These are phyloP conservation scores for Chlamydomonas reinhardtii DNA, from an alignment of 163 green algal species.

Conservation along the genomic window DNA sequence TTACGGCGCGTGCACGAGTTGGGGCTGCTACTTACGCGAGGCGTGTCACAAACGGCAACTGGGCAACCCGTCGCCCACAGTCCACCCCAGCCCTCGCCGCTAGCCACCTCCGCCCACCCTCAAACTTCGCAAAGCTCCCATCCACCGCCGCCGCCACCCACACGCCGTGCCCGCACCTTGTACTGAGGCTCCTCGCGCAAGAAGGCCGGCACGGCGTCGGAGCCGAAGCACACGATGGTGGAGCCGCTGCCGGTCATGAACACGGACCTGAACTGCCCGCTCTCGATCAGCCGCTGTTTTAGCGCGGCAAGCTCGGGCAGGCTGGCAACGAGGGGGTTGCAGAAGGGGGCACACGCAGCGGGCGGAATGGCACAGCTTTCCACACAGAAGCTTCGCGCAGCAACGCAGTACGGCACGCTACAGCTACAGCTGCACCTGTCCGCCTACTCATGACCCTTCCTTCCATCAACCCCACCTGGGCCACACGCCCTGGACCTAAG, in stretches of 20 bases:
- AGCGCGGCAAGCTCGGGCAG: conserved; percentile 86
- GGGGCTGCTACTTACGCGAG: background rate
- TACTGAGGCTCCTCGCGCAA: conserved; percentile 69
- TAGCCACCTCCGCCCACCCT: background rate
- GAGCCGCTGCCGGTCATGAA: conserved; percentile 98
- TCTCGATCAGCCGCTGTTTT: conserved; percentile 62
- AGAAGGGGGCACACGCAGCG: too few species aligned
- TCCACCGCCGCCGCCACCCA: background rate
- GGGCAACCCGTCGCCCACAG: too few species aligned
- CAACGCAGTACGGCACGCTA: too few species aligned
- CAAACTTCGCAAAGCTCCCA: too few species aligned
- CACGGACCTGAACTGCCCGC: conserved; percentile 80
- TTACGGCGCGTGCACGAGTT: background rate
- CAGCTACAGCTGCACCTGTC: too few species aligned
- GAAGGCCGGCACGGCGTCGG: conserved; percentile 74
- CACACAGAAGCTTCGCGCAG: too few species aligned
- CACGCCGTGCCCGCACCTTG: conserved; percentile 32
- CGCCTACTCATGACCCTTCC: too few species aligned
- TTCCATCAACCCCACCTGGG: too few species aligned
- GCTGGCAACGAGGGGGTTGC: conserved; percentile 30
- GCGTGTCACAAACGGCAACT: too few species aligned
- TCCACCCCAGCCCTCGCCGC: too few species aligned
- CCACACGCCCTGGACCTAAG: too few species aligned
- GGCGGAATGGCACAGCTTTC: too few species aligned
- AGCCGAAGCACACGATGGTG: conserved; percentile 91